These are phyloP conservation scores for Ophiostoma fasciatum DNA, from an alignment of 2,329 filamentous ascomycete species.

Conservation along the genomic window DNA sequence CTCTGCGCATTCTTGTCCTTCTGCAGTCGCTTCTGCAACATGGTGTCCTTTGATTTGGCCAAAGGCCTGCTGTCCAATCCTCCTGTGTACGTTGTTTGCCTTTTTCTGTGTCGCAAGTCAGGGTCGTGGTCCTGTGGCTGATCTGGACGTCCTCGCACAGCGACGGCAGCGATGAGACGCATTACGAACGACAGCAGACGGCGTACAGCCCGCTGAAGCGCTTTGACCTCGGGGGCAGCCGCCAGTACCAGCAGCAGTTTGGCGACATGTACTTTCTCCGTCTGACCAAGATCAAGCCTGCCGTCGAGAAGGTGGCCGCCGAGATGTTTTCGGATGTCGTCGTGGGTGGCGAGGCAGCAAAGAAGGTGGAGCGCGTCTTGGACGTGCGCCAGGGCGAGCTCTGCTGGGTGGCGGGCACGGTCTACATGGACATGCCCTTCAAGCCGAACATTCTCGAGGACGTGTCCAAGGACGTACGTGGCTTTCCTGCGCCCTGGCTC, in stretches of 20 bases:
- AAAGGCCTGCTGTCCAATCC: conserved; percentile 31
- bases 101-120: not conserved
- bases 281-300: conserved; percentile 72
- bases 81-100: conserved; percentile 26
- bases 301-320: conserved; percentile 57
- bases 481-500: not conserved
- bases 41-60: conserved; percentile 30
- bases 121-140: too few relatives aligned
- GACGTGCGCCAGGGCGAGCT: conserved; percentile 92
- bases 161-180: conserved; percentile 21
- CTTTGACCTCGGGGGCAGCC: conserved; percentile 55
- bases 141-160: conserved; percentile 4
- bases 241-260: conserved; percentile 87
- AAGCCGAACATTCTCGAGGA: conserved; percentile 96
- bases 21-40: too few relatives aligned
- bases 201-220: conserved; percentile 61
- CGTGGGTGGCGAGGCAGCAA: conserved; percentile 60
- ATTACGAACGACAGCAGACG: conserved; percentile 33
- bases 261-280: conserved; percentile 96
- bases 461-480: conserved; percentile 70
- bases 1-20: too few relatives aligned
- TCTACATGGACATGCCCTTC: conserved; percentile 93
- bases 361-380: conserved; percentile 71
- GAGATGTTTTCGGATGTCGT: conserved; percentile 66
- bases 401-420: conserved; percentile 87